A percentile compares a stretch with the other conserved stretches of the same genome.
Evolutionary conservation across 192 early-diverging fungal genomes (phyloP).

Genomic region (Gigaspora rosea): DNA sequence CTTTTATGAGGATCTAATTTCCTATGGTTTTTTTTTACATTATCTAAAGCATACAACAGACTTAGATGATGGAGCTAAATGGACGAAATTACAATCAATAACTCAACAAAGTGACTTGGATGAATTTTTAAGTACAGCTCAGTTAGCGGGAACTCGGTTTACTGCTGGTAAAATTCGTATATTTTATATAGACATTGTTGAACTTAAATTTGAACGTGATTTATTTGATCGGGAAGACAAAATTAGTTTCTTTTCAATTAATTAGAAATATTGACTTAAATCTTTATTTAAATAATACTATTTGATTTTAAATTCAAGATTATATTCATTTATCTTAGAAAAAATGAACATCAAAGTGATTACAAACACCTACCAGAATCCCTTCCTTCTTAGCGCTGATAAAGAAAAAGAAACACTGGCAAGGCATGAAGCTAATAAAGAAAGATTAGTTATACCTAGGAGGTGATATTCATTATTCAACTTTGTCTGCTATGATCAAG

Average conservation of each 20-base stretch:
- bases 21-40: neutral
- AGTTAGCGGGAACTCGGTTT: slow-evolving; percentile 93
- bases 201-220: too few species aligned
- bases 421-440: slow-evolving; percentile 76
- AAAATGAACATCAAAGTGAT: slow-evolving; percentile 84
- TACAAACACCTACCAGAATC: slow-evolving; percentile 71
- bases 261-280: neutral
- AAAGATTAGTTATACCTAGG: slow-evolving; percentile 81
- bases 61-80: slow-evolving; percentile 77
- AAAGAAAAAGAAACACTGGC: slow-evolving; percentile 77
- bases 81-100: slow-evolving; percentile 89
- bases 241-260: neutral
- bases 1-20: neutral
- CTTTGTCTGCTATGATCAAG: neutral
- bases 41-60: slow-evolving; percentile 77
- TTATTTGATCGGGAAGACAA: too few species aligned
- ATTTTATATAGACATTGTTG: too few species aligned
- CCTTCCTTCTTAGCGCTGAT: slow-evolving; percentile 76
- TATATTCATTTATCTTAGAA: slow-evolving; percentile 46
- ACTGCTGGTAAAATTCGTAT: slow-evolving; percentile 63
- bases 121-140: slow-evolving; percentile 92
- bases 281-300: too few species aligned
- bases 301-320: too few species aligned
- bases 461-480: slow-evolving; percentile 33
- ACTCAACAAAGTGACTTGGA: slow-evolving; percentile 98